phyloP scores from a whole-genome alignment of 768 basidiomycete genomes.

The Dendrothele bispora region DNA sequence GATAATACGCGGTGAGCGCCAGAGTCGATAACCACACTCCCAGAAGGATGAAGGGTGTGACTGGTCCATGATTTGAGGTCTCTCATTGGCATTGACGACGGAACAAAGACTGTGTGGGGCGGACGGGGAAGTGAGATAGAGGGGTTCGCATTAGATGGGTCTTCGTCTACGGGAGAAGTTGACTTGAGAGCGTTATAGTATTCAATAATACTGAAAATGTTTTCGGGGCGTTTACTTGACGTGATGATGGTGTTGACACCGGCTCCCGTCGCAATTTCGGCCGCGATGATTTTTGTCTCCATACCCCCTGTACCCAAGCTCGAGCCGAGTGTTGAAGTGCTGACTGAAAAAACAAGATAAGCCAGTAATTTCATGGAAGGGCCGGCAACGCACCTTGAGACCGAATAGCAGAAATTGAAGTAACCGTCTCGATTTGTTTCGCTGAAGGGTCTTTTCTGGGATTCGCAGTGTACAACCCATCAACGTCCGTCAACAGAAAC shows the following conservation, averaged over 20 bases:
- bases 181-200: conserved; percentile 55
- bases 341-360: conserved; percentile 52
- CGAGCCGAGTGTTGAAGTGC: conserved; percentile 89
- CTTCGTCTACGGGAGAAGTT: conserved; percentile 16
- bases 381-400: conserved; percentile 58
- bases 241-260: conserved; percentile 92
- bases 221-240: conserved; percentile 75
- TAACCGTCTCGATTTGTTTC: conserved; percentile 76
- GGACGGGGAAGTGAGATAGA: conserved; percentile 45
- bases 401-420: conserved; percentile 80
- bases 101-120: conserved; percentile 86
- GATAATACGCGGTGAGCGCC: conserved; percentile 89
- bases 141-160: conserved; percentile 3
- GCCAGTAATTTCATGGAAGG: background rate
- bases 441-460: conserved; percentile 88
- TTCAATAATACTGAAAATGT: conserved; percentile 80
- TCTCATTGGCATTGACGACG: conserved; percentile 66
- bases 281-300: conserved; percentile 99
- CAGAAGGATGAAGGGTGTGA: conserved; percentile 90
- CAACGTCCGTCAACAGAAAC: conserved; percentile 95
- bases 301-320: conserved; percentile 96
- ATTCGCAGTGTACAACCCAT: conserved; percentile 93
- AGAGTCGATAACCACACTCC: conserved; percentile 83
- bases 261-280: conserved; percentile 94
- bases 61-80: conserved; percentile 96